These are phyloP conservation scores for Aspergillus glaucus DNA, from an alignment of 2,329 filamentous ascomycete species.

Conservation along the genomic window DNA sequence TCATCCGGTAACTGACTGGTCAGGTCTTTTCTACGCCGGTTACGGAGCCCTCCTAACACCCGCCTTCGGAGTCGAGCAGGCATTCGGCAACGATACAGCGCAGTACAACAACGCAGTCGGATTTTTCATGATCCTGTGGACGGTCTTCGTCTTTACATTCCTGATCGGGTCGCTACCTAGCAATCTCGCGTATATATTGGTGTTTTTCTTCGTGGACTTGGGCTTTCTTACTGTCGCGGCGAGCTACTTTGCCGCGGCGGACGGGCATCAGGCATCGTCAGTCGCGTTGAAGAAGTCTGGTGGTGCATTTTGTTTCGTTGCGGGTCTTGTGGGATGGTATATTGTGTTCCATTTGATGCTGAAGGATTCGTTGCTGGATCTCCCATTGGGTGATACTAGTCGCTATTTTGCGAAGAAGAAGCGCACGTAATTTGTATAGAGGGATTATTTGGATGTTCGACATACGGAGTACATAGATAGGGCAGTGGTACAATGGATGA, in stretches of 20 bases:
- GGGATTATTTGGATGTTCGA: no score
- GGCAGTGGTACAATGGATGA: no score
- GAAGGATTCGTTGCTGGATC: slow-evolving; percentile 32
- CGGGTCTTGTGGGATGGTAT: slow-evolving; percentile 44
- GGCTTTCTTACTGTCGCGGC: slow-evolving; percentile 40
- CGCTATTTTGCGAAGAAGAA: slow-evolving; percentile 32
- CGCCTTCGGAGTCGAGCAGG: slow-evolving; percentile 39
- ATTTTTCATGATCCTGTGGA: slow-evolving; percentile 46
- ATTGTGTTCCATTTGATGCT: slow-evolving; percentile 40
- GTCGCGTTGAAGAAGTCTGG: slow-evolving; percentile 39
- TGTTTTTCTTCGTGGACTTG: slow-evolving; percentile 45
- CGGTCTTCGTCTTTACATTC: slow-evolving; percentile 43
- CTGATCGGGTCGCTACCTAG: slow-evolving; percentile 40
- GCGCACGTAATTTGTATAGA: slow-evolving; percentile 2
- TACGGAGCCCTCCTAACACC: slow-evolving; percentile 46
- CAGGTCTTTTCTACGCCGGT: slow-evolving; percentile 46
- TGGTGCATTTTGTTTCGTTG: slow-evolving; percentile 43
- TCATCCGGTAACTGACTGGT: slow-evolving; percentile 13
- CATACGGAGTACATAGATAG: no score
- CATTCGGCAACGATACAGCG: slow-evolving; percentile 38
- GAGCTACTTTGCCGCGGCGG: slow-evolving; percentile 42
- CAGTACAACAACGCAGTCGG: slow-evolving; percentile 47
- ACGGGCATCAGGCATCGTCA: slow-evolving; percentile 31
- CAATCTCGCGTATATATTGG: slow-evolving; percentile 44
- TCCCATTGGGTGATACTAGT: slow-evolving; percentile 40